Base-by-base conservation (phyloP, 495 filamentous ascomycete genomes). In the Neurospora pannonica region DNA sequence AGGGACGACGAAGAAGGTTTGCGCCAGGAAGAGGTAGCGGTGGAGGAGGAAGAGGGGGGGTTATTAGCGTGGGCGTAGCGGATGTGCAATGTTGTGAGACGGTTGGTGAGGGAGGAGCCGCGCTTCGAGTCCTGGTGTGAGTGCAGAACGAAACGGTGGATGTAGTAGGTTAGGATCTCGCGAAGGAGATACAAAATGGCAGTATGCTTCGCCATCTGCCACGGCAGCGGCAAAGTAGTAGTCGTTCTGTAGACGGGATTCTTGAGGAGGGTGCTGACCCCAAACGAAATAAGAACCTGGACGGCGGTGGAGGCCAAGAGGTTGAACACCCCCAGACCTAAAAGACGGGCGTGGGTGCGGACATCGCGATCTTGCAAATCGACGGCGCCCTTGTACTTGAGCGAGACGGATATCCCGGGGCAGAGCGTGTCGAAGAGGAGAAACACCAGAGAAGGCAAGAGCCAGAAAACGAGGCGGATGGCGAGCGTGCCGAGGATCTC, bases 91-190 rank as follows among this genome's bases (percentile, higher is more conserved):
- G 34, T 17, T 2, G 54, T 67, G 0, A 67, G 43, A 13, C 15
- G n/a, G 93, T 70, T 84, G 83, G 17, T 77, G 77, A 42, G 79
- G 75, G 19, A 81, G 6, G 71, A 60, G 74, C 73, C 1, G 77
- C 71, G 67, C 81, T 75, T 15, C 2, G 70, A 60, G 6, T 76
- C 75, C 0, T 76, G 70, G 5, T 78, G 76, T 39, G 81, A 81
- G 82, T 97, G 94, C 0, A 97, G 85, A 48, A 89, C 73, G 76
- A 87, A 90, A 70, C 92, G 90, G 83, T 97, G 93, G 77, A 93
- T 85, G 74, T 87, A 84, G 81, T 97, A 97, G 15, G 91, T 37
- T 7, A 36, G 5, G 34, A 36, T 7, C 34, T 36, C 34, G 7
- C 4, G 34, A 36, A 36, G 34, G 6, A 36, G 34, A 3, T 89